Conservation (phyloP, 805 yeast species). For the Starmerella powellii region DNA sequence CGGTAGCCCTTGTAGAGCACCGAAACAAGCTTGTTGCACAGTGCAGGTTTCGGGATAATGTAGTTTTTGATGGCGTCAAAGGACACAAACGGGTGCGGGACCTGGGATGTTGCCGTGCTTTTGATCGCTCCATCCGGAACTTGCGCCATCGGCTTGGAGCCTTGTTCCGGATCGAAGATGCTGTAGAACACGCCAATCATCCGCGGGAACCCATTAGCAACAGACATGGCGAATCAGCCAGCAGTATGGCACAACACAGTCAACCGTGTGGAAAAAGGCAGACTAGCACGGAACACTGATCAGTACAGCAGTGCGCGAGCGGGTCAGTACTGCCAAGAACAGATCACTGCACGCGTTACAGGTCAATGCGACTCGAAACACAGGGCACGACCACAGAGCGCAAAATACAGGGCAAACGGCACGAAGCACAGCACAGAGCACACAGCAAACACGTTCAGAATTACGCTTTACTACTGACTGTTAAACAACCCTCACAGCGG, state of each 20-base stretch:
- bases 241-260: not conserved
- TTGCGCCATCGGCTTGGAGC: slow-evolving; percentile 81
- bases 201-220: slow-evolving; percentile 47
- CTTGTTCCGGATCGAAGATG: slow-evolving; percentile 90
- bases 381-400: no score
- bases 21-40: slow-evolving; percentile 72
- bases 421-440: no score
- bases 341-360: no score
- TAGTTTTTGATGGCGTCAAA: slow-evolving; percentile 83
- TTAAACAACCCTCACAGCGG: no score
- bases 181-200: slow-evolving; percentile 80
- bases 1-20: slow-evolving; percentile 58
- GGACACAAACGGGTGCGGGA: slow-evolving; percentile 39
- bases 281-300: no score
- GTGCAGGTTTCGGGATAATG: slow-evolving; percentile 82
- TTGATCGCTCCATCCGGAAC: slow-evolving; percentile 63
- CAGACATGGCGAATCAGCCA: slow-evolving; percentile 12
- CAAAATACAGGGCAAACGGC: no score
- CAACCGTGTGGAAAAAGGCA: not conserved
- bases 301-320: no score
- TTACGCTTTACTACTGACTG: no score
- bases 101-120: slow-evolving; percentile 20
- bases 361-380: no score
- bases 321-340: no score
- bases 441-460: no score